Evolutionary conservation across 164 flowering plant species (phyloP).

Genomic region (Taxillus chinensis): DNA sequence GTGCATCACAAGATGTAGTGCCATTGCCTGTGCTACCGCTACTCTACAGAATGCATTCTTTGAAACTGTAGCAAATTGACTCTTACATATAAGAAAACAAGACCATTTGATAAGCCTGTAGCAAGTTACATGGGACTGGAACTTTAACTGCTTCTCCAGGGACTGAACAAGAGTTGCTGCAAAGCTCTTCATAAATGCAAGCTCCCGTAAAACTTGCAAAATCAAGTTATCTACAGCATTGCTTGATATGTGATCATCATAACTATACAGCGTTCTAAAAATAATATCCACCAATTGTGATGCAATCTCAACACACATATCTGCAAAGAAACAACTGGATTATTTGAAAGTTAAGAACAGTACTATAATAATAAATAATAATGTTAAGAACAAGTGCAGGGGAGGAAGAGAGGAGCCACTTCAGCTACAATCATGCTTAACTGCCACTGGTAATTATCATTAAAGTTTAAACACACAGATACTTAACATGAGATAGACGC

Average conservation of each 20-base stretch:
- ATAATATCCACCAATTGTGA: constrained; percentile 57
- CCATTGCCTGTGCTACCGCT: constrained; percentile 55
- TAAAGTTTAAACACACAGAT: too few relatives aligned
- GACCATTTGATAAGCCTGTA: constrained; percentile 86
- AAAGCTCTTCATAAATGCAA: constrained; percentile 71
- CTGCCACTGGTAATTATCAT: too few relatives aligned
- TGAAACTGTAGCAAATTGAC: constrained; percentile 63
- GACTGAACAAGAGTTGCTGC: constrained; percentile 76
- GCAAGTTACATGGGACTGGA: constrained; percentile 47
- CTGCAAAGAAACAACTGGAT: constrained; percentile 30
- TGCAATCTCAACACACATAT: constrained; percentile 53
- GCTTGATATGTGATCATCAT: constrained; percentile 78
- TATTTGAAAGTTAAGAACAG: not conserved
- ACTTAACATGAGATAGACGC: too few relatives aligned
- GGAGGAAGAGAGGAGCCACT: not conserved
- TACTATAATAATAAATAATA: not conserved
- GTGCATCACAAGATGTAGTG: constrained; percentile 50
- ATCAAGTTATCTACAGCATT: constrained; percentile 76
- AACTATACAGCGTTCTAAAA: constrained; percentile 54
- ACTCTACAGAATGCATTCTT: constrained; percentile 78
- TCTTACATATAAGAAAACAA: constrained; percentile 51
- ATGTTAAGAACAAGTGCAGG: not conserved
- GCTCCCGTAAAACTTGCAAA: constrained; percentile 38
- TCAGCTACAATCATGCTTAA: too few relatives aligned
- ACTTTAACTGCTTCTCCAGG: constrained; percentile 67